A percentile compares a stretch with the other conserved stretches of the same genome.
Conservation (phyloP, 2,329 filamentous ascomycete species). For the Chrysoporthe austroafricana region DNA sequence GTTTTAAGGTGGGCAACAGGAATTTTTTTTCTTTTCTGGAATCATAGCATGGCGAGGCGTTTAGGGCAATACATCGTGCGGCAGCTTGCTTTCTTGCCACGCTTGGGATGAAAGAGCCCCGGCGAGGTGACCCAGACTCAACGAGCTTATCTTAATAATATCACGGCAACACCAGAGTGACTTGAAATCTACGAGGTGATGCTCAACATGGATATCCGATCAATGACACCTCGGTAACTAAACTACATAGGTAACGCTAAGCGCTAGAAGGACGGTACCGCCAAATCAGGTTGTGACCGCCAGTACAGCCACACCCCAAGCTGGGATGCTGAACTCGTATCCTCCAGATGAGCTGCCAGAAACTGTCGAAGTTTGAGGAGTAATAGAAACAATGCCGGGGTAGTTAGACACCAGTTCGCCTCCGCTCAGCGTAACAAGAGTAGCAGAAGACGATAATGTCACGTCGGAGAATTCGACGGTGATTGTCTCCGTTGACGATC, state of each 20-base stretch:
- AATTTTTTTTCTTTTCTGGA: too few species aligned
- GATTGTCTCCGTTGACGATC: conserved; percentile 51
- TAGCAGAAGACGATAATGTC: conserved; percentile 43
- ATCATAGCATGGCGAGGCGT: conserved; percentile 7
- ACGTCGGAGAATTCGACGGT: conserved; percentile 50
- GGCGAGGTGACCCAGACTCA: background rate
- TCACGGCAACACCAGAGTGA: background rate
- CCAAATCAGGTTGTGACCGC: background rate
- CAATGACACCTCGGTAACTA: background rate
- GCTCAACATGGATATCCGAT: background rate
- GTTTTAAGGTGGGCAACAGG: conserved; percentile 5
- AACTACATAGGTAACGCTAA: background rate
- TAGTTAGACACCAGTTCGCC: conserved; percentile 45
- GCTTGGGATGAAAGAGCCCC: background rate
- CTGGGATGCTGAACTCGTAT: conserved; percentile 4
- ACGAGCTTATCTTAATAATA: background rate
- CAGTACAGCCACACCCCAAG: background rate
- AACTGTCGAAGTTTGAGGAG: conserved; percentile 48
- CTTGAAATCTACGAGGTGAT: background rate
- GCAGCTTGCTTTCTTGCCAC: background rate
- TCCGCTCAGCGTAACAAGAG: conserved; percentile 51
- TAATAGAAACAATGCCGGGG: conserved; percentile 52
- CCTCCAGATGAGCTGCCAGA: background rate
- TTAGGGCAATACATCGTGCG: background rate
- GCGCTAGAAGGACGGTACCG: background rate